Evolutionary conservation across 768 basidiomycete species (phyloP), one percentile per base, ranked within the genome.

Genomic region (Tephrocybe sp.): DNA sequence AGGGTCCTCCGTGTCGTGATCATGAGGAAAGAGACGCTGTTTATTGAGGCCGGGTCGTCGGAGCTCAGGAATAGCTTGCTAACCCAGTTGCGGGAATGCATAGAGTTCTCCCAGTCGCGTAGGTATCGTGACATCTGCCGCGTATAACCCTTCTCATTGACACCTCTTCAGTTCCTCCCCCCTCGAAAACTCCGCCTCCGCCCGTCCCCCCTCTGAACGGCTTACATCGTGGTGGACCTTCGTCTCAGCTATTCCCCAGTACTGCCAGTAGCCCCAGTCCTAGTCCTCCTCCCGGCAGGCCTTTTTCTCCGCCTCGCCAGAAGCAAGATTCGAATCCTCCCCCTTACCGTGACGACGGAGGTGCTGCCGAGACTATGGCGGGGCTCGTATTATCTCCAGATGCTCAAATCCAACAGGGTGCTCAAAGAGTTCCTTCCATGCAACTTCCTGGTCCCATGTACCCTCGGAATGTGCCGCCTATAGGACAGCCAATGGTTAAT

Each of bases 21-120:
- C 55, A 84, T 99, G 86, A 74, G 83, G 53, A 95, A 94, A 69
- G 97, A 98, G 66, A 83, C 77, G 4, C 65, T 99, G 43, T 70
- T 76, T 34, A 57, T 99, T 8, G 79, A 85, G 49, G 70, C 79
- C 6, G 76, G 81, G 48, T 84, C 86, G 1, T 64, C 64, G 9
- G 71, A 77, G 25, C 67, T 74, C 12, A 76, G 91, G 52, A 82
- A 91, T 58, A 69, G 70, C 54, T 74, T 94, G 56, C 64, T 88
- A 36, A 59, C 70, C 7, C 86, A 90, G 60, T 82, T 99, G 62
- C 75, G 72, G 38, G 93, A 92, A 25, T 94, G 91, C 60, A 88
- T 92, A 52, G 84, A 86, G 31, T 91, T 92, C 64, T 88, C 91
- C 24, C 70, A 76, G 22, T 75, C 77, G 27, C 64, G 93, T 94